phyloP scores from a whole-genome alignment of 2,329 filamentous ascomycete species.

The Ophiocordyceps sinensis region DNA sequence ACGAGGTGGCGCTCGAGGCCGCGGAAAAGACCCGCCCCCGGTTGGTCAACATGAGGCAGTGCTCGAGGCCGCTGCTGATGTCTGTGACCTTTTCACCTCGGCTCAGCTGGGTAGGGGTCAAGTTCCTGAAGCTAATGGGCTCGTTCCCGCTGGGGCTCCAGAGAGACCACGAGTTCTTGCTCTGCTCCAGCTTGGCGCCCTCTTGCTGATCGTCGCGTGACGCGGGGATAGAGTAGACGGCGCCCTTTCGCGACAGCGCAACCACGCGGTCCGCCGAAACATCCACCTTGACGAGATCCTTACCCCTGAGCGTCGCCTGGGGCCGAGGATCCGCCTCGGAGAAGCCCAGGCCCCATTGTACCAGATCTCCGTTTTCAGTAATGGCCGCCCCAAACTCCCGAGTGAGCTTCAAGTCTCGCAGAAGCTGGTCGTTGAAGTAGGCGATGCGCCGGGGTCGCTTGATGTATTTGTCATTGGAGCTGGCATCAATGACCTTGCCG shows the following conservation, averaged over 20 bases:
- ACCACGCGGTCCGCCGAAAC: constrained; percentile 76
- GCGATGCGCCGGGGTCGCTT: constrained; percentile 66
- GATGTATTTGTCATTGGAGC: constrained; percentile 60
- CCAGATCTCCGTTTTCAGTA: constrained; percentile 70
- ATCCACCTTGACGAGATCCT: constrained; percentile 61
- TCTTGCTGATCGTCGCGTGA: constrained; percentile 55
- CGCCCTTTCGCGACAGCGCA: constrained; percentile 58
- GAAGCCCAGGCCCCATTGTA: constrained; percentile 82
- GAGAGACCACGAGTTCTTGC: constrained; percentile 53
- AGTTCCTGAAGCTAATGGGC: constrained; percentile 53
- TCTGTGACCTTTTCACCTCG: constrained; percentile 62
- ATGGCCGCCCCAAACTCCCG: constrained; percentile 74
- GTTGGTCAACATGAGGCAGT: constrained; percentile 73
- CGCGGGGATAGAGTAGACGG: constrained; percentile 73
- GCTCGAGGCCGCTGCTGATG: constrained; percentile 68
- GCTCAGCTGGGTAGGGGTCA: constrained; percentile 49
- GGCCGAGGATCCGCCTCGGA: constrained; percentile 50
- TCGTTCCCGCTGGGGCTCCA: constrained; percentile 32
- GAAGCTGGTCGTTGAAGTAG: constrained; percentile 71
- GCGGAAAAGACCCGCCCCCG: constrained; percentile 77
- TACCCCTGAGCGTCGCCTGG: constrained; percentile 60
- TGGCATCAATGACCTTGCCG: constrained; percentile 73
- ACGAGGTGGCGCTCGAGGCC: constrained; percentile 65
- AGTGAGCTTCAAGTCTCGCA: constrained; percentile 80
- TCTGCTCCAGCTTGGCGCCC: constrained; percentile 47